Base-by-base conservation (phyloP, 306 rosid species). In the Cicer judaicum region DNA sequence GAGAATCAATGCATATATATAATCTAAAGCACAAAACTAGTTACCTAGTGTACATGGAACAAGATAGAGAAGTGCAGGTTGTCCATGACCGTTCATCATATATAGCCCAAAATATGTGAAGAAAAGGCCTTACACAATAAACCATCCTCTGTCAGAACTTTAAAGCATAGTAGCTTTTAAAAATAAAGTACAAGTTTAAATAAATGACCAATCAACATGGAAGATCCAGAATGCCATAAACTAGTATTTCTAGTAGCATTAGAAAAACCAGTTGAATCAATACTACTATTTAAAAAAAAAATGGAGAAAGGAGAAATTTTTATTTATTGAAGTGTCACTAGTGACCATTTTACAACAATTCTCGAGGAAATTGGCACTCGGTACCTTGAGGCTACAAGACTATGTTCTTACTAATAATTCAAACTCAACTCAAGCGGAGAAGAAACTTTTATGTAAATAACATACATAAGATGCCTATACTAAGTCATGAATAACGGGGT, bases 41-140 rank as follows among this genome's bases (percentile, higher is more conserved):
- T 85, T 91, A 91, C 98, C 98, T 80, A 93, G 87, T 61, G 98
- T 93, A 66, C 97, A 93, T 42, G 98, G 98, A 79, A 93, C 98
- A 47, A 93, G 97, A 85, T 93, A 93, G 18, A 93, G 98, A 5
- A 93, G 97, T 64, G 98, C 98, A 54, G 98, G 98, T 76, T 93
- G 98, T 70, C 98, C 98, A 59, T 93, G 88, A 59, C 98, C 97
- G 8, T 89, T 61, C 98, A 93, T 93, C 57, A 93, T 6, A 81
- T 89, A 93, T 69, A 93, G 60, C 57, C 87, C 98, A 68, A 89
- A 34, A 79, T 93, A 93, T 2, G 97, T 93, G 4, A 89, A 66
- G 68, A 74, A 64, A 24, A 93, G 92, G 16, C 97, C 98, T 93
- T 86, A 54, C 81, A 75, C 59, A 62, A 21, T 57, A 83, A 74